phyloP scores from a whole-genome alignment of 2,329 filamentous ascomycete species.

The Pseudocercospora vitis region DNA sequence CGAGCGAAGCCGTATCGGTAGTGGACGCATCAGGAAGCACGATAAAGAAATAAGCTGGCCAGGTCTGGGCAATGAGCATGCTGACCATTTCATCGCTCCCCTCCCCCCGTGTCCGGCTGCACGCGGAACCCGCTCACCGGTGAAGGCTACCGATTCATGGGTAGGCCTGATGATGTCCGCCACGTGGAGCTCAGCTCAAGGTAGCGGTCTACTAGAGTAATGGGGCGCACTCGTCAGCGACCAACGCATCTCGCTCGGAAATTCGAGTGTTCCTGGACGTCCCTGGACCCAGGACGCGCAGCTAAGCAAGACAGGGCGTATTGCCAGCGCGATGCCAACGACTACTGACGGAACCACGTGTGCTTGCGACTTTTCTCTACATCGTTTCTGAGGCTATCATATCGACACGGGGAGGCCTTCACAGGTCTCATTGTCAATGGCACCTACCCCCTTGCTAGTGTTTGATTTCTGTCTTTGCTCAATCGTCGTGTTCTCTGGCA shows the following conservation, averaged over 20 bases:
- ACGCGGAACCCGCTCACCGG: background rate
- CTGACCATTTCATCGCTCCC: background rate
- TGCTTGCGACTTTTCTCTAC: background rate
- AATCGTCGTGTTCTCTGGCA: no score
- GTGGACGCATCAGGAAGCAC: background rate
- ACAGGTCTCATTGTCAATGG: background rate
- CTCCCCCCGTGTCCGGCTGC: background rate
- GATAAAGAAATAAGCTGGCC: background rate
- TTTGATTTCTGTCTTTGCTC: no score
- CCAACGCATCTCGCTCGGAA: background rate
- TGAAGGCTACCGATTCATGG: background rate
- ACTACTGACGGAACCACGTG: background rate
- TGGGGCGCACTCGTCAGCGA: no score
- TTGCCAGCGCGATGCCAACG: background rate
- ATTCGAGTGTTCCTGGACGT: background rate
- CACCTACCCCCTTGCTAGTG: no score
- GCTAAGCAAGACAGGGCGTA: background rate
- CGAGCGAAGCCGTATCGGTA: background rate
- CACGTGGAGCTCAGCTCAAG: background rate
- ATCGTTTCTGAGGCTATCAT: background rate
- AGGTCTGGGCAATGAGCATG: background rate
- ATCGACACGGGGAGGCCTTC: background rate
- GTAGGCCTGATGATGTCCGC: no score
- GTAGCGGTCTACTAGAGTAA: no score
- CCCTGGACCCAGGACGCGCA: background rate